These are phyloP conservation scores for Nakaseomyces uthaithaninus DNA, from an alignment of 1,139 yeast genomes.

Conservation along the genomic window DNA sequence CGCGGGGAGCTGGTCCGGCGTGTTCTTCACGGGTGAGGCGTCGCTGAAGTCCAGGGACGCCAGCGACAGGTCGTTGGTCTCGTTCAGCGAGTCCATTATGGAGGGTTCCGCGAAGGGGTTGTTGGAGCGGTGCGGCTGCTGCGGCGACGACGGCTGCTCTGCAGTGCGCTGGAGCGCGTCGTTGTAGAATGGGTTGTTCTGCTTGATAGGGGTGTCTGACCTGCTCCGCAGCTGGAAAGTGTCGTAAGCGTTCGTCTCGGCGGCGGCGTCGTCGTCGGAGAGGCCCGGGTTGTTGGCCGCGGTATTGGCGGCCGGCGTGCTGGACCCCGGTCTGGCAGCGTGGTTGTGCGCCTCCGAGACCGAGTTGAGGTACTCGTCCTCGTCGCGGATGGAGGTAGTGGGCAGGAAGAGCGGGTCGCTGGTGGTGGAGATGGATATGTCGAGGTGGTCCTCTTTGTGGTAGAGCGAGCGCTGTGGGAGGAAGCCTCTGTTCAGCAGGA, in stretches of 20 bases:
- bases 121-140: not conserved
- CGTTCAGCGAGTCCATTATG: slow-evolving; percentile 7
- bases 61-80: slow-evolving; percentile 8
- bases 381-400: slow-evolving; percentile 15
- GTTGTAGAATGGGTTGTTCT: not conserved
- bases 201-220: not conserved
- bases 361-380: slow-evolving; percentile 20
- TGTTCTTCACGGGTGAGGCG: not conserved
- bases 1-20: not conserved
- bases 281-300: not conserved
- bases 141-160: not conserved
- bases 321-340: not conserved
- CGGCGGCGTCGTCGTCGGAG: not conserved
- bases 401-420: slow-evolving; percentile 25
- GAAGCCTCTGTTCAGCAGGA: slow-evolving; percentile 10
- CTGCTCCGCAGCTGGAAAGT: too few species aligned
- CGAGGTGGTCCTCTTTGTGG: slow-evolving; percentile 13
- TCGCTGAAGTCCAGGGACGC: not conserved
- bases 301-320: not conserved
- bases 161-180: not conserved
- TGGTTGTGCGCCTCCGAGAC: slow-evolving; percentile 9
- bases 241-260: too few species aligned
- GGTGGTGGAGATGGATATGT: slow-evolving; percentile 19
- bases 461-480: slow-evolving; percentile 12
- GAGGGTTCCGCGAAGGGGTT: slow-evolving; percentile 4